Evolutionary conservation across 352 stramenopile species (phyloP).

Genomic region (Globisporangium cylindrosporum): DNA sequence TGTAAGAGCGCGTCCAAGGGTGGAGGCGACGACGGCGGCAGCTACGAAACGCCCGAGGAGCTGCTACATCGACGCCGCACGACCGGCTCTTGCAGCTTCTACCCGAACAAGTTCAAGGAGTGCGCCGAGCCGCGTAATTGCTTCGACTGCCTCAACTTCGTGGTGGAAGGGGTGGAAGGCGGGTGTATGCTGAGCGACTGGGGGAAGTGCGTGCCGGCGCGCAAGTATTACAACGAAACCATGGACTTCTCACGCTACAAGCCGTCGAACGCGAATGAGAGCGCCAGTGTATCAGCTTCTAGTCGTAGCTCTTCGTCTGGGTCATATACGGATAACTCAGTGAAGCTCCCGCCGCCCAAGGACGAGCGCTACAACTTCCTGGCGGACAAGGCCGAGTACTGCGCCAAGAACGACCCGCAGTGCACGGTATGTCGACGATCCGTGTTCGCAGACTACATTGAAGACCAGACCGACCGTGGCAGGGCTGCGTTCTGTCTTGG

Average conservation of each 20-base stretch:
- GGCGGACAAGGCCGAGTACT: slow-evolving; percentile 14
- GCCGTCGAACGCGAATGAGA: slow-evolving; percentile 12
- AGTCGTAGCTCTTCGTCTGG: neutral
- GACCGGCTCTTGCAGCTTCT: slow-evolving; percentile 36
- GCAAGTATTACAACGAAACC: slow-evolving; percentile 3
- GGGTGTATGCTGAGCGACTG: slow-evolving; percentile 40
- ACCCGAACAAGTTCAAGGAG: slow-evolving; percentile 34
- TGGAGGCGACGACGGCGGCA: slow-evolving; percentile 2
- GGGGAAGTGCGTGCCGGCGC: slow-evolving; percentile 12
- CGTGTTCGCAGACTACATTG: slow-evolving; percentile 22
- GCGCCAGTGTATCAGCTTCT: no score
- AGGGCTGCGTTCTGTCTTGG: slow-evolving; percentile 14
- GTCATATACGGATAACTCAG: neutral
- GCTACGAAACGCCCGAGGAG: slow-evolving; percentile 15
- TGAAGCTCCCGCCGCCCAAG: neutral
- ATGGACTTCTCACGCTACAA: slow-evolving; percentile 15
- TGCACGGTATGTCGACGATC: slow-evolving; percentile 14
- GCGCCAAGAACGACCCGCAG: slow-evolving; percentile 6
- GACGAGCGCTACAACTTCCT: slow-evolving; percentile 12
- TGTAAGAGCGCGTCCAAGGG: slow-evolving; percentile 11
- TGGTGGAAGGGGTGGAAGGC: slow-evolving; percentile 27
- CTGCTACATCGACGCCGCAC: slow-evolving; percentile 25
- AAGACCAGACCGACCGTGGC: slow-evolving; percentile 2
- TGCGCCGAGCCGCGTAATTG: slow-evolving; percentile 42
- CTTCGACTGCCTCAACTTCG: slow-evolving; percentile 55